A percentile compares a stretch with the other conserved stretches of the same genome.
phyloP scores from a whole-genome alignment of 139 green algal species.

The Chlorella sp. region DNA sequence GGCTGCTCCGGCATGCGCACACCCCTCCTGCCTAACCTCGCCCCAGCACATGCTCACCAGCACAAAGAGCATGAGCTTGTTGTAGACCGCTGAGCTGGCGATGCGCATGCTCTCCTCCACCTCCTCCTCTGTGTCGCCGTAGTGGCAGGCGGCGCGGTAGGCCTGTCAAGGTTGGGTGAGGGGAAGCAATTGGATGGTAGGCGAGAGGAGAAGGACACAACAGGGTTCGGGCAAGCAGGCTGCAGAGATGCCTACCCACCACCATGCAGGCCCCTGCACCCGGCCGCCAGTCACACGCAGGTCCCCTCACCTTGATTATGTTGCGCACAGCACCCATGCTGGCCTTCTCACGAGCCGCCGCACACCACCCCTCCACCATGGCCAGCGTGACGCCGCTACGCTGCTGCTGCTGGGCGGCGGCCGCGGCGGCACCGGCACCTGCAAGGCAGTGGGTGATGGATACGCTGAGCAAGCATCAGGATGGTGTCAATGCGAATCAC shows the following conservation, averaged over 20 bases:
- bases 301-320: slow-evolving; percentile 60
- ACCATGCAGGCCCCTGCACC: no score
- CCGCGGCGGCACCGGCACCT: neutral
- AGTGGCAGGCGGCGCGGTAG: slow-evolving; percentile 90
- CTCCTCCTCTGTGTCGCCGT: slow-evolving; percentile 81
- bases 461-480: no score
- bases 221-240: no score
- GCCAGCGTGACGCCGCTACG: slow-evolving; percentile 62
- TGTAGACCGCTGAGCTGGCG: slow-evolving; percentile 81
- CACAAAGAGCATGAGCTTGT: slow-evolving; percentile 90
- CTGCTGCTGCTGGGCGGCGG: neutral
- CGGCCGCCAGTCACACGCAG: no score
- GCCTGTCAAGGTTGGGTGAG: no score
- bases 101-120: slow-evolving; percentile 67
- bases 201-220: slow-evolving; percentile 14
- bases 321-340: slow-evolving; percentile 69
- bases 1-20: no score
- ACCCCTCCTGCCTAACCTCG: no score
- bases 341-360: slow-evolving; percentile 52
- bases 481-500: no score
- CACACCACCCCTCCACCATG: slow-evolving; percentile 80
- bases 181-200: no score
- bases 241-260: no score
- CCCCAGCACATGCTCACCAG: slow-evolving; percentile 46
- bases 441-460: no score